Base-by-base conservation (phyloP, 495 filamentous ascomycete species). In the Acidomyces sp. region DNA sequence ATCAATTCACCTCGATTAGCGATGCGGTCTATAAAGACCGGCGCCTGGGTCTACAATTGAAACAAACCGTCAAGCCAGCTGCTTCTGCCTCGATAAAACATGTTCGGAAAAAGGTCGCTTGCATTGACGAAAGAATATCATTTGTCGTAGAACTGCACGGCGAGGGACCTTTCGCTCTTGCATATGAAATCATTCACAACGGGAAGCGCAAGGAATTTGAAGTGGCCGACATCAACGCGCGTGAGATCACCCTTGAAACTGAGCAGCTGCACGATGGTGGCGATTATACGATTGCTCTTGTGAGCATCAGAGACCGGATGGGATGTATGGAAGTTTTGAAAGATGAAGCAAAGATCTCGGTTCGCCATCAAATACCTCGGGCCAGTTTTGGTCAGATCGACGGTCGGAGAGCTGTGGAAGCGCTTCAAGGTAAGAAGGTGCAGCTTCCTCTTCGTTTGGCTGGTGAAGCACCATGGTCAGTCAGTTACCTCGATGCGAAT, bases 181-280 rank as follows among this genome's bases (percentile, higher is more conserved):
- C 94, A 49, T 97, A 93, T 62, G 90, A 96, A 55, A 62, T 96
- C 21, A 70, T 94, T n/a, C 82, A 96, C 55, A 77, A 80, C 44
- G 85, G 86, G 24, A 93, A 82, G 62, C 72, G 84, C 36, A 75
- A 69, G 18, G 78, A 80, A 33, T 65, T 78, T 45, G 70, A 69
- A 17, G 64, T 75, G n/a, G 64, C 73, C 6, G 70, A 64, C 32
- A 79, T 92, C 29, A 63, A 75, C 11, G 64, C 62, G 10, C 59
- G 68, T 16, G 49, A 66, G 13, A 74, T 76, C 41, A 77, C 67
- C 18, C 85, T 97, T 53, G 67, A 68, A 20, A 96, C 87, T 0
- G 68, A 78, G 2, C 67, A 71, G 20, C 62, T 97, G 21, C 64
- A 65, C 3, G 73, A 74, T 43, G 90, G 90, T 36, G 90, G 90